These are phyloP conservation scores for Amauroascus niger DNA, from an alignment of 2,329 filamentous ascomycete genomes.

Conservation along the genomic window DNA sequence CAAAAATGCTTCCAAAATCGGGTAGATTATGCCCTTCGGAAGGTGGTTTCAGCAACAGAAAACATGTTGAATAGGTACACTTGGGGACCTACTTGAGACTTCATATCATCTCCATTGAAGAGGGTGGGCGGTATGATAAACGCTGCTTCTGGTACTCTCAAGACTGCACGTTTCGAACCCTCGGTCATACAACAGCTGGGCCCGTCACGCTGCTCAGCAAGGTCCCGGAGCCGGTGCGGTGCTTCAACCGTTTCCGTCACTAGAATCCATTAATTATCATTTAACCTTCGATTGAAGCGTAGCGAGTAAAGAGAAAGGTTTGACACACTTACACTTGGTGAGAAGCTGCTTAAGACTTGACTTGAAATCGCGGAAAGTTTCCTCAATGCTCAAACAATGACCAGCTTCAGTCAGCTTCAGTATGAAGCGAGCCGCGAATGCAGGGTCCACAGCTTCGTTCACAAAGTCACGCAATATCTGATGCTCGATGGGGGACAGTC, in stretches of 20 bases:
- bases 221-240: not conserved
- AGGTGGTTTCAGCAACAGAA: not conserved
- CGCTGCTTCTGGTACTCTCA: not conserved
- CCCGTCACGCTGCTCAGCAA: not conserved
- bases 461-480: not conserved
- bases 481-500: constrained; percentile 4
- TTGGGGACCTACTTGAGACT: not conserved
- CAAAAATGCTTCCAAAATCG: constrained; percentile 7
- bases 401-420: not conserved
- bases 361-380: not conserved
- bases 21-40: not conserved
- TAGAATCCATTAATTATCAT: not conserved
- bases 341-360: not conserved
- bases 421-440: not conserved
- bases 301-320: too few relatives aligned
- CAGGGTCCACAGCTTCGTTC: constrained; percentile 1
- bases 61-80: not conserved
- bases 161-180: not conserved
- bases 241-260: not conserved
- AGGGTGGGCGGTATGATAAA: constrained; percentile 4
- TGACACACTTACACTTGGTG: not conserved
- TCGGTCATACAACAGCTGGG: not conserved
- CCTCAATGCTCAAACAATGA: not conserved
- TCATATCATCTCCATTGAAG: not conserved
- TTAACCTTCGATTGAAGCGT: not conserved